A percentile compares a stretch with the other conserved stretches of the same genome.
These are phyloP conservation scores for Taxillus chinensis DNA, from an alignment of 164 flowering plant genomes.

Conservation along the genomic window DNA sequence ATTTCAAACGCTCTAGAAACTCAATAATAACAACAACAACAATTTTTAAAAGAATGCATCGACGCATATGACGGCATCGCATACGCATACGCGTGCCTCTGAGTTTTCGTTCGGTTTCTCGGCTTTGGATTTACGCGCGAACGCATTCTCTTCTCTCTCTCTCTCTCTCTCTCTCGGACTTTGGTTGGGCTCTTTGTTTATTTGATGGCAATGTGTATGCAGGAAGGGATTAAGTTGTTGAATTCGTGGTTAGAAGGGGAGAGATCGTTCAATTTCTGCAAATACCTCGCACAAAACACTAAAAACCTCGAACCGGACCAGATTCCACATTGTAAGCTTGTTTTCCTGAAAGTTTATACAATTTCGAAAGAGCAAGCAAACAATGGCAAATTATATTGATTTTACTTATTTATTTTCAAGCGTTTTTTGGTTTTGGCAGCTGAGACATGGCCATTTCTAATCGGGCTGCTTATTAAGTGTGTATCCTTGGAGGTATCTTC, in stretches of 20 bases:
- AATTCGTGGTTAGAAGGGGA: conserved; percentile 80
- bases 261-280: conserved; percentile 48
- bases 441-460: conserved; percentile 89
- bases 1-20: too few relatives aligned
- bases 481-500: conserved; percentile 47
- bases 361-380: background rate
- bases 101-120: too few relatives aligned
- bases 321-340: conserved; percentile 54
- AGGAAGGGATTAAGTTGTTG: conserved; percentile 90
- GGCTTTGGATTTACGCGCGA: too few relatives aligned
- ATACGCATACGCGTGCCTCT: background rate
- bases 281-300: conserved; percentile 47
- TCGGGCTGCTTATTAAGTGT: conserved; percentile 49
- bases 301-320: conserved; percentile 47
- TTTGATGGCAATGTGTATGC: background rate
- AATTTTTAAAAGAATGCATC: too few relatives aligned
- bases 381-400: background rate
- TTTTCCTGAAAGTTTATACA: background rate
- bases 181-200: too few relatives aligned
- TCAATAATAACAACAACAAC: too few relatives aligned
- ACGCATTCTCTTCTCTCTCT: too few relatives aligned
- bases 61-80: background rate
- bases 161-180: too few relatives aligned
- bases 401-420: background rate
- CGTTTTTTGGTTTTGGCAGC: conserved; percentile 30